Percentiles rank a stretch among this genome's conserved stretches.
phyloP scores from a whole-genome alignment of 2,329 filamentous ascomycete genomes.

The Trichoderma sp. region DNA sequence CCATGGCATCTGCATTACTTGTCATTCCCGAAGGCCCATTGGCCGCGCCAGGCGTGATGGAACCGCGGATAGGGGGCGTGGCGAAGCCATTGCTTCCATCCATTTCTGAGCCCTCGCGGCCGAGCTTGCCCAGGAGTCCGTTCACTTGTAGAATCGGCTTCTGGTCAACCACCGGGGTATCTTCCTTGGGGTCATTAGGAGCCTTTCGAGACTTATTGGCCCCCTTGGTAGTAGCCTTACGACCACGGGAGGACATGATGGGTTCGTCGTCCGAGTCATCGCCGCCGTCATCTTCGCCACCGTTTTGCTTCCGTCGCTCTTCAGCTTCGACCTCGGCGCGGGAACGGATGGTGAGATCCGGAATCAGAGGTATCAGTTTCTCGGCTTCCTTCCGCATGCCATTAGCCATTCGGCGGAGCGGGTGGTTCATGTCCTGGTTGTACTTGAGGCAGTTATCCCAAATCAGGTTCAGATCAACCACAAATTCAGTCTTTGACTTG shows the following conservation, averaged over 20 bases:
- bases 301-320: constrained; percentile 80
- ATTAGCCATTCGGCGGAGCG: constrained; percentile 86
- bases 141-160: constrained; percentile 73
- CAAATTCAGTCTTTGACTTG: constrained; percentile 92
- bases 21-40: constrained; percentile 68
- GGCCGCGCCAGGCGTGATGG: constrained; percentile 72
- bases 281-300: constrained; percentile 76
- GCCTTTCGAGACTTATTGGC: constrained; percentile 77
- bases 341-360: constrained; percentile 86
- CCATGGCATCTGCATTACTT: constrained; percentile 82
- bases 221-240: constrained; percentile 78
- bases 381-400: constrained; percentile 98
- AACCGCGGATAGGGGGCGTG: constrained; percentile 80
- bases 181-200: constrained; percentile 72
- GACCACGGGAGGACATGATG: constrained; percentile 94
- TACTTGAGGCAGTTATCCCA: constrained; percentile 98
- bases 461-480: constrained; percentile 88
- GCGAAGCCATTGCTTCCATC: constrained; percentile 85
- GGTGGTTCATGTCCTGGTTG: constrained; percentile 86
- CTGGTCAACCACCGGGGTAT: constrained; percentile 73
- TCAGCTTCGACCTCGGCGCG: constrained; percentile 93
- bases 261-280: constrained; percentile 97
- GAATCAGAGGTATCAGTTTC: constrained; percentile 92
- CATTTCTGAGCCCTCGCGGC: constrained; percentile 75
- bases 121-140: constrained; percentile 59